phyloP scores from a whole-genome alignment of 2,329 filamentous ascomycete genomes.

The Cladophialophora chaetospira region DNA sequence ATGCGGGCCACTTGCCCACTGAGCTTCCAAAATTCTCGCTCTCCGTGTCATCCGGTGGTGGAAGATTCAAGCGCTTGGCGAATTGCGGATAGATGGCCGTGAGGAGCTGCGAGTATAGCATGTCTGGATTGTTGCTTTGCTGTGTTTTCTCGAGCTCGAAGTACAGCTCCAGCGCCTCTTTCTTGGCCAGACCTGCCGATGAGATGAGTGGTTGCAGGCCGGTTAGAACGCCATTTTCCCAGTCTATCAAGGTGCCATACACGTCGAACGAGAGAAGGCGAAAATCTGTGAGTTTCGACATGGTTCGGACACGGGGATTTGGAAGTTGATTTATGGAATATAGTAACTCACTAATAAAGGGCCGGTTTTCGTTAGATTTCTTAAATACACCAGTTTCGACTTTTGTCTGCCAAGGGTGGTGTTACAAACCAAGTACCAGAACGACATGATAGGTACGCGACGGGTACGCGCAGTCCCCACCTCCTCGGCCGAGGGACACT shows the following conservation, averaged over 20 bases:
- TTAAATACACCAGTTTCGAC: no score
- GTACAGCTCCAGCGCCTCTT: constrained; percentile 10
- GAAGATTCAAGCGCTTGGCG: constrained; percentile 4
- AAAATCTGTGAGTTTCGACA: constrained; percentile 31
- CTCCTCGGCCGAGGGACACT: no score
- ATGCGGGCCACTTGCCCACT: constrained; percentile 56
- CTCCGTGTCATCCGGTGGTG: constrained; percentile 38
- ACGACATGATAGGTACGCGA: no score
- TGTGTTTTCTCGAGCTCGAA: constrained; percentile 6
- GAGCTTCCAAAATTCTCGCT: constrained; percentile 49
- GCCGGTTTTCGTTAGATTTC: no score
- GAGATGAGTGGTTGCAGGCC: constrained; percentile 7
- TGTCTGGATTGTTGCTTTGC: constrained; percentile 10
- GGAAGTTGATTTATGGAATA: no score
- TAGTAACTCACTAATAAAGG: no score
- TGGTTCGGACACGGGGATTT: background rate
- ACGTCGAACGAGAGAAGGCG: constrained; percentile 68
- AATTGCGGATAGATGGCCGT: constrained; percentile 15
- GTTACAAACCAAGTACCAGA: no score
- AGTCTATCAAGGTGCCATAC: constrained; percentile 78
- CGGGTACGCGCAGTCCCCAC: no score
- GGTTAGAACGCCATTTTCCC: constrained; percentile 63
- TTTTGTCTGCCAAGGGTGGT: no score
- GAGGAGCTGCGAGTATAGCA: constrained; percentile 16
- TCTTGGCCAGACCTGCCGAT: constrained; percentile 1